Percentiles rank a stretch among this genome's conserved stretches.
phyloP scores from a whole-genome alignment of 2,329 filamentous ascomycete species.

The Cercospora zeae-maydis region DNA sequence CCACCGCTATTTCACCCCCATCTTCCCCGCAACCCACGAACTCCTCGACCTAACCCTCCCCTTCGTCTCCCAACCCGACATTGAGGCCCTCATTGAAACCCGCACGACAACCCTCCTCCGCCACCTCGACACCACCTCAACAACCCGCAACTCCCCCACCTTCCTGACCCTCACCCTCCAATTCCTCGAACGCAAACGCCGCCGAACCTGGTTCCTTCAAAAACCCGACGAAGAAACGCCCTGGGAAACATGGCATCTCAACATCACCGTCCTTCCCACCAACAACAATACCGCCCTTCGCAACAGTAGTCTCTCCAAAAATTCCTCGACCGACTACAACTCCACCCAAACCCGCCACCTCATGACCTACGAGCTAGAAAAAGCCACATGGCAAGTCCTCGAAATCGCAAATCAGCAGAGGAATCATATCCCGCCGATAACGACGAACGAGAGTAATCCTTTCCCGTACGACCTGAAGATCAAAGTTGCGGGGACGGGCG shows the following conservation, averaged over 20 bases:
- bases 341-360: conserved; percentile 57
- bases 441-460: conserved; percentile 83
- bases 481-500: conserved; percentile 47
- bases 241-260: conserved; percentile 94
- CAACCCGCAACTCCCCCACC: conserved; percentile 40
- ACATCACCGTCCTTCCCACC: conserved; percentile 67
- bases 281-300: not conserved
- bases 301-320: not conserved
- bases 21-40: conserved; percentile 78
- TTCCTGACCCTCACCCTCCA: conserved; percentile 79
- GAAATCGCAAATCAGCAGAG: conserved; percentile 83
- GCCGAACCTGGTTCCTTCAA: conserved; percentile 72
- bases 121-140: conserved; percentile 57
- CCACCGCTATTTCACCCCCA: conserved; percentile 90
- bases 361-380: conserved; percentile 85
- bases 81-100: conserved; percentile 91
- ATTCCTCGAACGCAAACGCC: conserved; percentile 89
- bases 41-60: conserved; percentile 87
- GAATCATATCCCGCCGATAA: conserved; percentile 95
- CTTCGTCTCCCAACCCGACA: conserved; percentile 81
- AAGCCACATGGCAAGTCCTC: conserved; percentile 85
- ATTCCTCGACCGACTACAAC: not conserved
- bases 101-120: conserved; percentile 75
- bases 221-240: conserved; percentile 88
- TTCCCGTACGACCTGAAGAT: conserved; percentile 93